Conservation (phyloP, 352 stramenopile species). For the Phytopythium chamaehyphon region DNA sequence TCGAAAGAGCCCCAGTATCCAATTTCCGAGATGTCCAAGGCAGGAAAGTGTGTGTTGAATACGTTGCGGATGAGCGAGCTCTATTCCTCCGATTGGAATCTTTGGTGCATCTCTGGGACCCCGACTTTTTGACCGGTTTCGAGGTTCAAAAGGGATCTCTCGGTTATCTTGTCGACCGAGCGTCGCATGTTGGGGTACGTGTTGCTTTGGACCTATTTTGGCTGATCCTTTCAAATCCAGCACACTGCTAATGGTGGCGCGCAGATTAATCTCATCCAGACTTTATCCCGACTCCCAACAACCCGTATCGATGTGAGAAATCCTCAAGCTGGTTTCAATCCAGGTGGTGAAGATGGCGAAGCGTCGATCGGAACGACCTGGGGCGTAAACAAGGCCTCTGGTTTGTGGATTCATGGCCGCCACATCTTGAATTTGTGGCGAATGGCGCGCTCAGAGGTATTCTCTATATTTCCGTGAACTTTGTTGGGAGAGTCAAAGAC, state of each 20-base stretch:
- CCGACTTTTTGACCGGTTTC: constrained; percentile 88
- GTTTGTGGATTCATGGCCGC: constrained; percentile 87
- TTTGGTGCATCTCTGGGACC: constrained; percentile 71
- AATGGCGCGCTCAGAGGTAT: constrained; percentile 76
- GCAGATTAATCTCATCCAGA: constrained; percentile 72
- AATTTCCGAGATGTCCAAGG: constrained; percentile 1
- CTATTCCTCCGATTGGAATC: constrained; percentile 49
- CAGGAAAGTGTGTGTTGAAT: neutral
- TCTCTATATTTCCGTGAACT: too few species aligned
- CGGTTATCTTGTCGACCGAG: constrained; percentile 75
- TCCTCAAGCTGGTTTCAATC: constrained; percentile 13
- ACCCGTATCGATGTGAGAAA: constrained; percentile 55
- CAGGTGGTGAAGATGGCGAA: constrained; percentile 23
- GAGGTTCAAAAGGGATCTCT: constrained; percentile 81
- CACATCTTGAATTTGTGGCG: constrained; percentile 93
- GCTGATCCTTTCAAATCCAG: constrained; percentile 2
- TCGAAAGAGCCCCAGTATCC: neutral
- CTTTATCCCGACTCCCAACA: constrained; percentile 53
- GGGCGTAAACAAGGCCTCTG: constrained; percentile 79
- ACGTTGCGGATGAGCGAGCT: constrained; percentile 43
- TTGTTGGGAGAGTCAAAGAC: too few species aligned
- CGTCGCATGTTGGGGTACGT: constrained; percentile 44
- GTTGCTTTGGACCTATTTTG: constrained; percentile 10
- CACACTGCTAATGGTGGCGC: neutral
- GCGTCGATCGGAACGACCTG: constrained; percentile 68